Evolutionary conservation across 1,139 yeast genomes (phyloP), one percentile per base, ranked within the genome.

Genomic region (Casaregolazyma suthepensis): DNA sequence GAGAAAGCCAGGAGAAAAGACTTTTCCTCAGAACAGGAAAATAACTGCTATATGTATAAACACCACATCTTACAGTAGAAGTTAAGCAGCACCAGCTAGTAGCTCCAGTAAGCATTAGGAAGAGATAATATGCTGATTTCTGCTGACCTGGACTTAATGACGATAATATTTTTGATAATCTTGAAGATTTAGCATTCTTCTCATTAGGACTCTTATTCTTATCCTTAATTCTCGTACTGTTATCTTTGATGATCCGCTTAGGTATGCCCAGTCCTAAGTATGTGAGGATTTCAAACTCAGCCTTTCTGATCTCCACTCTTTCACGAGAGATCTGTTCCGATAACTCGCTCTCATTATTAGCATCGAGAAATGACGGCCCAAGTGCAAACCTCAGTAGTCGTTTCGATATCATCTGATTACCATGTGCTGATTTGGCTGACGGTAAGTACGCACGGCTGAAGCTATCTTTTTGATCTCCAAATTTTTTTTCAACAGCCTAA

Each of bases 361-460:
- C 52, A 4, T 59, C 63, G 19, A 62, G 52, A 48, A 62, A 64
- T 10, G 65, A 62, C 3, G 65, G 63, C 12, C 68, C 68, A 43
- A 64, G 48, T n/a, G 65, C 66, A 50, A 64, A 59, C 44, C 68
- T 42, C 48, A 64, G 52, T 29, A 64, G 55, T 38, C 66, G 56
- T 38, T 63, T 63, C 12, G 60, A 55, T 6, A 64, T 64, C 68
- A 64, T 64, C 35, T 35, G 40, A 15, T 6, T 13, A 35, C 17
- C 40, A 35, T 35, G 5, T 46, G 26, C 9, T n/a, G 26, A 45
- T 26, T 35, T 43, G 19, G 44, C 23, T 31, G 31, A 45, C 2
- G 18, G 15, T 40, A 20, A 20, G 4, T 19, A 38, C 13, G 20
- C 22, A 35, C 52, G 46, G 43, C 43, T 48, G 20, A 19, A 42